phyloP scores from a whole-genome alignment of 2,329 filamentous ascomycete species.

The Colletotrichum tamarilloi region DNA sequence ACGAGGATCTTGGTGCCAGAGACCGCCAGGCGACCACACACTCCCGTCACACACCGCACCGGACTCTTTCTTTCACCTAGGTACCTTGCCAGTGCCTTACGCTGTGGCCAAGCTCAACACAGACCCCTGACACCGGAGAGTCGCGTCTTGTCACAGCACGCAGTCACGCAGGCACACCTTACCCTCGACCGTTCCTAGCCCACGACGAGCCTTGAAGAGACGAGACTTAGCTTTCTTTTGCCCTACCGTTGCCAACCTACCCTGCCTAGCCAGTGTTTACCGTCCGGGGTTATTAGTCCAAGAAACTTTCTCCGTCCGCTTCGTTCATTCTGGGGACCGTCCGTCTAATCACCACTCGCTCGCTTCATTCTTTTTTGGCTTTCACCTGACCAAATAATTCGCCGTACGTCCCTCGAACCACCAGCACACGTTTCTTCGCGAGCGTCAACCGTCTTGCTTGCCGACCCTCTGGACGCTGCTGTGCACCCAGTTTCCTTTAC shows the following conservation, averaged over 20 bases:
- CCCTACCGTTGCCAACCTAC: slow-evolving; percentile 17
- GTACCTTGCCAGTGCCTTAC: neutral
- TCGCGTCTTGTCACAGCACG: slow-evolving; percentile 29
- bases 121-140: slow-evolving; percentile 33
- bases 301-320: slow-evolving; percentile 26
- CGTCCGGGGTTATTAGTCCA: slow-evolving; percentile 20
- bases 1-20: slow-evolving; percentile 1
- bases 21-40: neutral
- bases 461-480: slow-evolving; percentile 27
- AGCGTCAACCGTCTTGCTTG: neutral
- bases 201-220: neutral
- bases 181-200: neutral
- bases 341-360: neutral
- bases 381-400: slow-evolving; percentile 15
- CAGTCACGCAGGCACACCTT: slow-evolving; percentile 8
- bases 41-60: neutral
- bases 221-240: slow-evolving; percentile 16
- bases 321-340: slow-evolving; percentile 1
- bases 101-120: slow-evolving; percentile 21
- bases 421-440: slow-evolving; percentile 8
- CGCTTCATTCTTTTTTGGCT: neutral
- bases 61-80: slow-evolving; percentile 7
- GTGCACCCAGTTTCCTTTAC: slow-evolving; percentile 24
- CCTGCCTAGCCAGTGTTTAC: slow-evolving; percentile 8
- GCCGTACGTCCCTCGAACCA: slow-evolving; percentile 19